Conservation (phyloP, 31 red algal genomes). For the Porphyra umbilicalis region DNA sequence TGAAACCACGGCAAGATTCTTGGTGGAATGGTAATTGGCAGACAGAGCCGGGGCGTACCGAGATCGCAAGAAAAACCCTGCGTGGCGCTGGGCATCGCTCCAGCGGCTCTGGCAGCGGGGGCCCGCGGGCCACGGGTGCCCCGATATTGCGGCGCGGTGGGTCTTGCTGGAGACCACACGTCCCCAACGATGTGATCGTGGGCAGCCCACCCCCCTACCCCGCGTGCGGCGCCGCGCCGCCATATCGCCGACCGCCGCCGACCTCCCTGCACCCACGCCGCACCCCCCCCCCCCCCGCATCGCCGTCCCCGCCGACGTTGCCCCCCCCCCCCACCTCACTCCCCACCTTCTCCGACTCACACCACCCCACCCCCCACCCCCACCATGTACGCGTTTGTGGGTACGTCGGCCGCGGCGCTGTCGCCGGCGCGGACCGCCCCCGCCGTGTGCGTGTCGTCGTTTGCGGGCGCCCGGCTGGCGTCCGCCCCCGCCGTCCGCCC, state of each 20-base stretch:
- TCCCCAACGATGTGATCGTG: not conserved
- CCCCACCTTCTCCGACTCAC: too few species aligned
- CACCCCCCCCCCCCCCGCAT: not conserved
- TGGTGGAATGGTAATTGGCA: too few species aligned
- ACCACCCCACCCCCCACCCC: not conserved
- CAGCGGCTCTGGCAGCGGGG: too few species aligned
- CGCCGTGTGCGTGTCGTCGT: not conserved
- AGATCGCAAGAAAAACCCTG: too few species aligned
- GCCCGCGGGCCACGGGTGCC: too few species aligned
- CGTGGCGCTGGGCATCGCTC: too few species aligned
- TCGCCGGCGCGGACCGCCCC: not conserved
- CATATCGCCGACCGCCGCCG: not conserved
- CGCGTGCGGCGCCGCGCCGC: not conserved
- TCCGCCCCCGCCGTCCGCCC: not conserved
- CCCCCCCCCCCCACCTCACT: not conserved
- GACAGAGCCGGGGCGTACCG: too few species aligned
- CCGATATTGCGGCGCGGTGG: too few species aligned
- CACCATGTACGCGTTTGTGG: not conserved
- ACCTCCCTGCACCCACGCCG: constrained; percentile 10
- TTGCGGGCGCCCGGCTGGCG: not conserved
- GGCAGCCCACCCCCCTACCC: not conserved
- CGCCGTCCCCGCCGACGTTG: not conserved
- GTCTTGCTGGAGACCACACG: not conserved
- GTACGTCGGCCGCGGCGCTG: not conserved
- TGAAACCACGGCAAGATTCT: too few species aligned